Evolutionary conservation across 495 filamentous ascomycete species (phyloP).

Genomic region (Aspergillus diversus): DNA sequence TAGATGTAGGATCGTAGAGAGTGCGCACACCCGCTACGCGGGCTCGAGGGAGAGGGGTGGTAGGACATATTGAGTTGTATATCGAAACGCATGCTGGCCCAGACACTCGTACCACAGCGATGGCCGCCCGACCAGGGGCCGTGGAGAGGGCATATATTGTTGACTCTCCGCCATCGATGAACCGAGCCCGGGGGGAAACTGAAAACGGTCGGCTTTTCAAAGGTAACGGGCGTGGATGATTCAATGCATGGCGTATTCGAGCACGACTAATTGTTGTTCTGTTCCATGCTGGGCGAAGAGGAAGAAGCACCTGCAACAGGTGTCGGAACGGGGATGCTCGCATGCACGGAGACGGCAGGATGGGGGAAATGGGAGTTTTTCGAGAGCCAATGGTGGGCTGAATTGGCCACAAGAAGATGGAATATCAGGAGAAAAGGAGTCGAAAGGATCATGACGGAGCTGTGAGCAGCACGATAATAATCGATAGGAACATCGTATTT

Average conservation of each 20-base stretch:
- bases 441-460: no score
- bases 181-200: constrained; percentile 16
- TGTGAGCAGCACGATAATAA: no score
- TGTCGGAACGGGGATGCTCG: constrained; percentile 28
- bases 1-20: constrained; percentile 65
- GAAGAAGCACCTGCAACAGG: constrained; percentile 32
- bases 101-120: constrained; percentile 88
- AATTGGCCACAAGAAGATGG: not conserved
- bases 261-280: constrained; percentile 14
- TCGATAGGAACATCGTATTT: no score
- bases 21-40: constrained; percentile 78
- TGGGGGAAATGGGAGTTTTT: not conserved
- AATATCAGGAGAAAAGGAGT: not conserved
- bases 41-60: constrained; percentile 63
- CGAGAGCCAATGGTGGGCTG: not conserved
- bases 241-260: constrained; percentile 22
- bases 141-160: constrained; percentile 96
- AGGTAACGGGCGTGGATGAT: constrained; percentile 2
- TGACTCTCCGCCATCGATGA: constrained; percentile 40
- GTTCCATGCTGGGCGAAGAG: constrained; percentile 33
- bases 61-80: constrained; percentile 75
- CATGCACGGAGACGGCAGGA: constrained; percentile 33
- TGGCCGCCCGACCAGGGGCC: constrained; percentile 81
- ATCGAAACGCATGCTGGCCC: constrained; percentile 76
- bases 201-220: constrained; percentile 33